These are phyloP conservation scores for Xylariomycetidae sp. DNA, from an alignment of 2,329 filamentous ascomycete genomes.

Conservation along the genomic window DNA sequence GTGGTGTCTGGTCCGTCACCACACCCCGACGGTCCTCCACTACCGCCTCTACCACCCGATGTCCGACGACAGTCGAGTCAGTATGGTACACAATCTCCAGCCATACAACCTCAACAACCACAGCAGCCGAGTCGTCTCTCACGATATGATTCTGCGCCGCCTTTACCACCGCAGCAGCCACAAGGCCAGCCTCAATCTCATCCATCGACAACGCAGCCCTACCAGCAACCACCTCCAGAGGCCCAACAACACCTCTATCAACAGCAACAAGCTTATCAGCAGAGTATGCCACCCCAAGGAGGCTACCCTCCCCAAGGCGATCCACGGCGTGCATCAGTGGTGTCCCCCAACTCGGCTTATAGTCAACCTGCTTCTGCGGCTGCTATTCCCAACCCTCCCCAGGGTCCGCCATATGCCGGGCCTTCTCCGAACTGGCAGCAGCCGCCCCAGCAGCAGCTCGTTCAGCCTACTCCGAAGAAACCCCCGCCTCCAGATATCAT, in stretches of 20 bases:
- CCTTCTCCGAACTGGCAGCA: conserved; percentile 23
- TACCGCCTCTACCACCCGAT: conserved; percentile 30
- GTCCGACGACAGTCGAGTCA: conserved; percentile 20
- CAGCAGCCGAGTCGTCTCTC: conserved; percentile 22
- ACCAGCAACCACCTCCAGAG: conserved; percentile 20
- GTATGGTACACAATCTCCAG: conserved; percentile 13
- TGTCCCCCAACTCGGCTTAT: conserved; percentile 5
- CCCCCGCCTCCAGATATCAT: conserved; percentile 48
- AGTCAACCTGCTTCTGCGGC: conserved; percentile 8
- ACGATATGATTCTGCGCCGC: conserved; percentile 28
- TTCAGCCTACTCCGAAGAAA: conserved; percentile 31
- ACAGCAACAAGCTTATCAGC: conserved; percentile 16
- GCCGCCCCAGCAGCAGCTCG: conserved; percentile 16
- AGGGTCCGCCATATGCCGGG: conserved; percentile 4
- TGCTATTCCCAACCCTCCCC: conserved; percentile 5
- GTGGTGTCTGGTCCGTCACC: conserved; percentile 29
- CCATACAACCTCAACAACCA: conserved; percentile 9
- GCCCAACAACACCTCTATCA: conserved; percentile 20
- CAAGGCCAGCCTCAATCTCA: conserved; percentile 13
- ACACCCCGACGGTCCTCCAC: conserved; percentile 20
- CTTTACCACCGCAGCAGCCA: conserved; percentile 26
- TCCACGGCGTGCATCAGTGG: conserved; percentile 6
- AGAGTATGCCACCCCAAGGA: conserved; percentile 13
- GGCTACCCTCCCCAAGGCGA: conserved; percentile 16
- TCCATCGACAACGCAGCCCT: conserved; percentile 21